Percentiles rank a stretch among this genome's conserved stretches.
Evolutionary conservation across 164 flowering plant species (phyloP).

Genomic region (Amborella trichopoda): DNA sequence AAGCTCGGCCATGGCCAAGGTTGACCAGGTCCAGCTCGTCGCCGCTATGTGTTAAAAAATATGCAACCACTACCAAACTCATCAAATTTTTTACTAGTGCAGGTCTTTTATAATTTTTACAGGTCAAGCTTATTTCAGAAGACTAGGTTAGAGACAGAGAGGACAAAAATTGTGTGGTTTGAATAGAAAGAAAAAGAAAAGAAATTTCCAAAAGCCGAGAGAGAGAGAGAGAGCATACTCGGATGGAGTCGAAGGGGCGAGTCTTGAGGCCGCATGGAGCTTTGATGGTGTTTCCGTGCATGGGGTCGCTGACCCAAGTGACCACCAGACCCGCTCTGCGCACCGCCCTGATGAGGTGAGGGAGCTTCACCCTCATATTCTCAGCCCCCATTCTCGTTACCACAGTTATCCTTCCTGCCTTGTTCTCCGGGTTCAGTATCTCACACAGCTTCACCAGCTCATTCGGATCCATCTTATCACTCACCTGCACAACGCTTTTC

Average conservation of each 20-base stretch:
- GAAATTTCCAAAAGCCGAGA: no score
- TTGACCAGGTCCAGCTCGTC: no score
- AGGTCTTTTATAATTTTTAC: neutral
- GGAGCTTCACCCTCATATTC: slow-evolving; percentile 97
- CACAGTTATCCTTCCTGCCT: slow-evolving; percentile 73
- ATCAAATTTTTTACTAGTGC: no score
- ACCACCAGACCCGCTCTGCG: slow-evolving; percentile 78
- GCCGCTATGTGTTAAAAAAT: no score
- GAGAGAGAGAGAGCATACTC: slow-evolving; percentile 32
- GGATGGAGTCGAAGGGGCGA: slow-evolving; percentile 84
- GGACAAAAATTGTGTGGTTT: no score
- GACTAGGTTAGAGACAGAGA: no score
- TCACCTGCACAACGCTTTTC: slow-evolving; percentile 43
- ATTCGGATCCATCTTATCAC: slow-evolving; percentile 86
- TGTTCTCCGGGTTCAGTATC: slow-evolving; percentile 73
- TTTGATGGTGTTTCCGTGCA: slow-evolving; percentile 96
- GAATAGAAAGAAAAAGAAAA: no score
- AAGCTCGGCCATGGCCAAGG: no score
- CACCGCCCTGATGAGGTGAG: slow-evolving; percentile 80
- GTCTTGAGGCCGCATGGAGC: slow-evolving; percentile 97
- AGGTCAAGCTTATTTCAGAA: neutral
- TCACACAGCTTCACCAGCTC: slow-evolving; percentile 77
- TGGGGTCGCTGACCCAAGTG: slow-evolving; percentile 96
- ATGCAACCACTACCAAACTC: no score
- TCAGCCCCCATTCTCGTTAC: slow-evolving; percentile 93